Evolutionary conservation across 2,329 filamentous ascomycete species (phyloP).

Genomic region (Alternaria ventricosa): DNA sequence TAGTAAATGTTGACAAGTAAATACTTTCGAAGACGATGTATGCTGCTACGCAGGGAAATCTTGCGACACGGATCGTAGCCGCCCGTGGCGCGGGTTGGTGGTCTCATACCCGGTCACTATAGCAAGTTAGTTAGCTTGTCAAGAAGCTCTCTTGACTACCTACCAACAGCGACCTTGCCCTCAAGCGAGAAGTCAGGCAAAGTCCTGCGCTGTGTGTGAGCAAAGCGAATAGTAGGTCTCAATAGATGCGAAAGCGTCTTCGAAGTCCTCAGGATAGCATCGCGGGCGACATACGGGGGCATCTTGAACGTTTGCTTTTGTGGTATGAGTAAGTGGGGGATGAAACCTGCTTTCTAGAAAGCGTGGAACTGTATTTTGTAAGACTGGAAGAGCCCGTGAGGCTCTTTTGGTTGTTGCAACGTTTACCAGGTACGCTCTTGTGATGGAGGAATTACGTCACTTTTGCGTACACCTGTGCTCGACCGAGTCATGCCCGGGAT

Average conservation of each 20-base stretch:
- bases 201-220: slow-evolving; percentile 18
- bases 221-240: slow-evolving; percentile 6
- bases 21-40: not conserved
- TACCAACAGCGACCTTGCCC: slow-evolving; percentile 24
- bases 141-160: not conserved
- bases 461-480: slow-evolving; percentile 8
- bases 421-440: not conserved
- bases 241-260: not conserved
- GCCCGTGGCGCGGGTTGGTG: not conserved
- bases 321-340: not conserved
- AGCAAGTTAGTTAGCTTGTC: not conserved
- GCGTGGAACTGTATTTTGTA: not conserved
- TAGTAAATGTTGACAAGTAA: not conserved
- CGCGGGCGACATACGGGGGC: slow-evolving; percentile 19
- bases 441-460: slow-evolving; percentile 16
- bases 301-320: slow-evolving; percentile 1
- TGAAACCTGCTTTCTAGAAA: not conserved
- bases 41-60: not conserved
- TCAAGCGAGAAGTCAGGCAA: slow-evolving; percentile 22
- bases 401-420: not conserved
- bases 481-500: not conserved
- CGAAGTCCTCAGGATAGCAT: slow-evolving; percentile 6
- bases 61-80: not conserved
- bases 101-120: slow-evolving; percentile 1
- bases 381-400: not conserved